A percentile compares a stretch with the other conserved stretches of the same genome.
Conservation (phyloP, 2,329 filamentous ascomycete genomes). For the Epichloe baconii region DNA sequence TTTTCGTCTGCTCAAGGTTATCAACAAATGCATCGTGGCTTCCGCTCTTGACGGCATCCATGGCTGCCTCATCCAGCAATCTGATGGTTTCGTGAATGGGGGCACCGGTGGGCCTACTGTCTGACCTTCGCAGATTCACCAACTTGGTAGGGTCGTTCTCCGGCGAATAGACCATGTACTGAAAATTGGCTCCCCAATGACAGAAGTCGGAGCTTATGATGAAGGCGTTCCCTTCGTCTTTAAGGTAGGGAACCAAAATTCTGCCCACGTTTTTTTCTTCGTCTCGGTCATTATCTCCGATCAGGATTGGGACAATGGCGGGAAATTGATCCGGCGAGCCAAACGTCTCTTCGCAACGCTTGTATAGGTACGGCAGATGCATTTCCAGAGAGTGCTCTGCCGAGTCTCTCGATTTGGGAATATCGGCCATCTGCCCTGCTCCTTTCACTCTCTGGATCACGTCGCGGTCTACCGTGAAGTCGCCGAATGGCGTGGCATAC, state of each 20-base stretch:
- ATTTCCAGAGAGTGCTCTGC: slow-evolving; percentile 92
- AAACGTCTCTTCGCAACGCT: slow-evolving; percentile 46
- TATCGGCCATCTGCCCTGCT: slow-evolving; percentile 28
- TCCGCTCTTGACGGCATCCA: slow-evolving; percentile 72
- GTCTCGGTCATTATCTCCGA: slow-evolving; percentile 55
- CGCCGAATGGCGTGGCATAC: slow-evolving; percentile 64
- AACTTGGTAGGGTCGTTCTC: slow-evolving; percentile 26
- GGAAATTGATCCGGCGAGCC: slow-evolving; percentile 46
- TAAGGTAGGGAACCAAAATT: slow-evolving; percentile 65
- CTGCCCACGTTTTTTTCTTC: slow-evolving; percentile 57
- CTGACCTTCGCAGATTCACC: slow-evolving; percentile 22
- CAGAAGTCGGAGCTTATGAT: slow-evolving; percentile 93
- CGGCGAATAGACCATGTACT: slow-evolving; percentile 62
- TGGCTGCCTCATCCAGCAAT: slow-evolving; percentile 65
- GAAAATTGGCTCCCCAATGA: slow-evolving; percentile 80
- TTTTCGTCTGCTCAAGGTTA: slow-evolving; percentile 58
- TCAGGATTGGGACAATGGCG: slow-evolving; percentile 68
- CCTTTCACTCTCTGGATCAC: slow-evolving; percentile 37
- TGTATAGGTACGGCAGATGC: slow-evolving; percentile 89
- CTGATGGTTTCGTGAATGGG: slow-evolving; percentile 78
- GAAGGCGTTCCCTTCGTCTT: slow-evolving; percentile 65
- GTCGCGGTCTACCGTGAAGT: slow-evolving; percentile 50
- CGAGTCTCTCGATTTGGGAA: slow-evolving; percentile 55
- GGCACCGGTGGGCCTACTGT: slow-evolving; percentile 22
- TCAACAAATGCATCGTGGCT: slow-evolving; percentile 56